These are phyloP conservation scores for Saturnispora sekii DNA, from an alignment of 805 yeast species.

Conservation along the genomic window DNA sequence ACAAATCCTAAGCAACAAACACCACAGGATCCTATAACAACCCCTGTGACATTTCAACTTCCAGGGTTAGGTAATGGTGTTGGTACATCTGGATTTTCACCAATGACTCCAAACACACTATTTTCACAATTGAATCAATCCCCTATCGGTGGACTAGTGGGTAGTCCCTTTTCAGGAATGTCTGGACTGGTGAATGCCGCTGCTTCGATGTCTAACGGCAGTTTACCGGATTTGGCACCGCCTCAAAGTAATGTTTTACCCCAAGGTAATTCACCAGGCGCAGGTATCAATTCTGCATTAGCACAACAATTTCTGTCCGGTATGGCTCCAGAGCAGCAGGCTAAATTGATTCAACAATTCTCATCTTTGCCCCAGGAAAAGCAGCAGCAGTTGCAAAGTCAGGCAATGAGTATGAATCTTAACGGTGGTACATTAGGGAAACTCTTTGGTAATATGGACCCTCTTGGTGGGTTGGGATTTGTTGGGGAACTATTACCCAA, in stretches of 20 bases:
- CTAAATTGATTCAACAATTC: conserved; percentile 11
- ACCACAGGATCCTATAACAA: conserved; percentile 1
- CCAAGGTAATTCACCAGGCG: neutral
- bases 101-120: conserved; percentile 11
- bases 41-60: neutral
- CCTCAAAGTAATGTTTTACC: too few relatives aligned
- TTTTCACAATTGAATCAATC: conserved; percentile 10
- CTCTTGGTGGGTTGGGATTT: conserved; percentile 6
- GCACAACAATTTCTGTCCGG: conserved; percentile 11
- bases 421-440: conserved; percentile 4
- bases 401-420: conserved; percentile 9
- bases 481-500: conserved; percentile 9
- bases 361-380: conserved; percentile 13
- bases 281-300: neutral
- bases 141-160: conserved; percentile 2
- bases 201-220: conserved; percentile 6
- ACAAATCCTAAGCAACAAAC: conserved; percentile 1
- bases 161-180: conserved; percentile 3
- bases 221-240: too few relatives aligned
- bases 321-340: conserved; percentile 13
- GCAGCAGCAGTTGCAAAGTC: conserved; percentile 13
- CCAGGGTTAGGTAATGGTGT: neutral
- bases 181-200: conserved; percentile 9
- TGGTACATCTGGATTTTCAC: conserved; percentile 2
- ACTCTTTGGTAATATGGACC: conserved; percentile 4